Evolutionary conservation across 1,284 basidiomycete species (phyloP).

Genomic region (Wallemia ichthyophaga): DNA sequence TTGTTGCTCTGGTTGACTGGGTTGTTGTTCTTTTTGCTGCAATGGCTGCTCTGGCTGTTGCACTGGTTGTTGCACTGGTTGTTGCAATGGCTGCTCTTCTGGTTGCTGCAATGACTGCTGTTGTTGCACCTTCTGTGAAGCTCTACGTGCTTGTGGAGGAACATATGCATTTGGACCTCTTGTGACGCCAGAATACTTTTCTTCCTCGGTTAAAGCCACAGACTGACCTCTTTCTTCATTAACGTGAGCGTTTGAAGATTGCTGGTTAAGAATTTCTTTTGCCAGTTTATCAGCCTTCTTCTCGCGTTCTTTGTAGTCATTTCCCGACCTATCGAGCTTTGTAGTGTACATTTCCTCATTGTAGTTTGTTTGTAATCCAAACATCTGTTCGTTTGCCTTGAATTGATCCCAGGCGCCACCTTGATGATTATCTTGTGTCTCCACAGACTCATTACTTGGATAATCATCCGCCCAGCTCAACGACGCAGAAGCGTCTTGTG

Average conservation of each 20-base stretch:
- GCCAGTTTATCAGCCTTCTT: conserved; percentile 62
- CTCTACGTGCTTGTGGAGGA: conserved; percentile 47
- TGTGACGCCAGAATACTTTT: conserved; percentile 86
- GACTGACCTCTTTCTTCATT: conserved; percentile 57
- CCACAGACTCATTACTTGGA: neutral
- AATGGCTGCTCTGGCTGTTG: conserved; percentile 5
- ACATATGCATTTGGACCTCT: conserved; percentile 69
- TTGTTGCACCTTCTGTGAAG: conserved; percentile 9
- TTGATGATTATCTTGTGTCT: too few relatives aligned
- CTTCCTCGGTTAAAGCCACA: conserved; percentile 71
- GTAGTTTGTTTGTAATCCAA: conserved; percentile 71
- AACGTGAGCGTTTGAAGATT: conserved; percentile 48
- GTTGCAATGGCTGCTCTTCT: conserved; percentile 4
- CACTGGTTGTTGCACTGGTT: conserved; percentile 8
- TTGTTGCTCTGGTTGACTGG: conserved; percentile 2
- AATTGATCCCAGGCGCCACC: conserved; percentile 65
- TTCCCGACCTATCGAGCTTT: conserved; percentile 50
- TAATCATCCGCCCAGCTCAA: conserved; percentile 9
- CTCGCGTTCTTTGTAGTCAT: conserved; percentile 69
- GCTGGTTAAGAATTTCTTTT: conserved; percentile 52
- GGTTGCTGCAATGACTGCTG: conserved; percentile 7
- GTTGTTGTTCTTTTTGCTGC: neutral
- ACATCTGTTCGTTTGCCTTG: conserved; percentile 66
- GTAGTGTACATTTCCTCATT: conserved; percentile 91
- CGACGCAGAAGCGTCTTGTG: conserved; percentile 5